Evolutionary conservation across 306 rosid species (phyloP), one percentile per base, ranked within the genome.

Genomic region (Carpinus viminea): DNA sequence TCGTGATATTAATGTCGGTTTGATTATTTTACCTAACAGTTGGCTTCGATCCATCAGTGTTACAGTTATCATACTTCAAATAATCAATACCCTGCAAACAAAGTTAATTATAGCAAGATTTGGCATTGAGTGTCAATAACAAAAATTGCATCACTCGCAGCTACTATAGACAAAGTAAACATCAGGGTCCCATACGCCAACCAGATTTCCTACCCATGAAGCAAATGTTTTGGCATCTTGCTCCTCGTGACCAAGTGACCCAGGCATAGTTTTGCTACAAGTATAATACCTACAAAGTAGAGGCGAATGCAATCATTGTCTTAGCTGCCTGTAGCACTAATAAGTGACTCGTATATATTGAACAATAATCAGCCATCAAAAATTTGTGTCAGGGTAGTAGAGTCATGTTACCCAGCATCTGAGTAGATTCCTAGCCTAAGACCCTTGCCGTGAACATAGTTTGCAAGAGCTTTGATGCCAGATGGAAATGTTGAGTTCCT

Each of bases 391-490:
- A 31, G 43, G 46, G 61, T 31, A 46, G 38, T 9, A 73, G 50
- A 21, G 57, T 31, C 54, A 56, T 34, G 54, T 81, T 93, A 95
- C 97, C 99, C 99, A 56, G 98, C 95, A 91, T 95, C 99, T 26
- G 99, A 89, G 83, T 95, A 95, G 66, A 95, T 95, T 73, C 99
- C 99, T 57, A 95, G 89, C 88, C 93, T 93, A 64, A 95, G 98
- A 76, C 97, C 99, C 86, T 90, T 92, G 83, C 88, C 78, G 79
- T 95, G 99, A 76, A 95, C 97, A 80, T 95, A 92, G 68, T 93
- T 96, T 73, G 98, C 96, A 34, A 93, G 93, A 77, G 93, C 91
- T 87, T 91, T 93, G 48, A 95, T 90, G 28, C 99, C 99, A 38
- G 98, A 91, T 59, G 98, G 97, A 76, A 95, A 95, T 75, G 98